phyloP scores from a whole-genome alignment of 768 basidiomycete genomes.

The Cubamyces sp. region DNA sequence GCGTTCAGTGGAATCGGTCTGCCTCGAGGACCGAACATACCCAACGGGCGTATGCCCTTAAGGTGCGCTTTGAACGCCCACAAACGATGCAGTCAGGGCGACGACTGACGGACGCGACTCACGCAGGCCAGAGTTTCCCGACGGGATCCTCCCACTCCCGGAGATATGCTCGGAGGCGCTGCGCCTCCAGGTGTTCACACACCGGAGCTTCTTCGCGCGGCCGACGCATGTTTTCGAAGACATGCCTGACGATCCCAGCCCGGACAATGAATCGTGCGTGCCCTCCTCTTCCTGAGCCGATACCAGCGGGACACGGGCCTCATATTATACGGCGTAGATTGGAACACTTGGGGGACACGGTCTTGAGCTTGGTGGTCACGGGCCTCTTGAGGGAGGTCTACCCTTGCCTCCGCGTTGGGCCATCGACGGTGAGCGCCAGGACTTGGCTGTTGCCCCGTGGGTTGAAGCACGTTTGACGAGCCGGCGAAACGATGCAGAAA shows the following conservation, averaged over 20 bases:
- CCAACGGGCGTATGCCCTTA: constrained; percentile 13
- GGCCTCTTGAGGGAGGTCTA: constrained; percentile 62
- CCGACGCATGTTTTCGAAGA: constrained; percentile 82
- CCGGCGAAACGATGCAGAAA: constrained; percentile 54
- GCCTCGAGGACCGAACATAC: constrained; percentile 6
- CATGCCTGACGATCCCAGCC: constrained; percentile 67
- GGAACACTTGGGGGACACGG: constrained; percentile 79
- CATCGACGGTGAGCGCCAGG: constrained; percentile 61
- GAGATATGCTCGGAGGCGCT: constrained; percentile 51
- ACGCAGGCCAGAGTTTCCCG: constrained; percentile 39
- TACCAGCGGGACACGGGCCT: neutral
- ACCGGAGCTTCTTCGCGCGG: constrained; percentile 70
- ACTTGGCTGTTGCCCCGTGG: too few relatives aligned
- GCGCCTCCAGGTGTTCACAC: constrained; percentile 67
- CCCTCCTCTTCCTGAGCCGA: neutral
- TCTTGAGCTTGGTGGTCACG: constrained; percentile 71
- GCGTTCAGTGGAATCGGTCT: constrained; percentile 1
- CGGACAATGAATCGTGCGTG: constrained; percentile 78
- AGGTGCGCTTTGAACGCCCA: neutral
- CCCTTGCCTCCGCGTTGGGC: constrained; percentile 75
- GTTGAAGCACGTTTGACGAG: neutral
- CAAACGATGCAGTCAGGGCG: neutral
- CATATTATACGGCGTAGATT: constrained; percentile 45
- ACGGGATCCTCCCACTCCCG: constrained; percentile 60
- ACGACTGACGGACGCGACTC: neutral